Evolutionary conservation across 2,329 filamentous ascomycete species (phyloP).

Genomic region (Colletotrichum gloeosporioides): DNA sequence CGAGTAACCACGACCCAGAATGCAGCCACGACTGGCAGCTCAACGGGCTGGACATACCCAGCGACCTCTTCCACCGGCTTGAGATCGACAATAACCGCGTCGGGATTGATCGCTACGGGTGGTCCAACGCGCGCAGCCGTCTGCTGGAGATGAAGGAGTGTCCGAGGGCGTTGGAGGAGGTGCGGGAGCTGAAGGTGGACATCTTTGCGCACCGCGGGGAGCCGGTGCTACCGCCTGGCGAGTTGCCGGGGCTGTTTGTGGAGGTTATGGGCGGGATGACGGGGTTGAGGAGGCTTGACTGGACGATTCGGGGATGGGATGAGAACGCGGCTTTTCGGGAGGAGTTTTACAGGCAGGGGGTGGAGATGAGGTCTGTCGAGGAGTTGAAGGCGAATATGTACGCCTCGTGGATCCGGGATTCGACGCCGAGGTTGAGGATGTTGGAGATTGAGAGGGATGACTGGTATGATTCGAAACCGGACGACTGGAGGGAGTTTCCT

Average conservation of each 20-base stretch:
- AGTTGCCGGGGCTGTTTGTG: not conserved
- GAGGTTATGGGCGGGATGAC: not conserved
- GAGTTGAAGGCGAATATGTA: not conserved
- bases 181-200: not conserved
- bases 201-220: not conserved
- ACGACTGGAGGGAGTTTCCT: not conserved
- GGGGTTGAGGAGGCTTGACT: not conserved
- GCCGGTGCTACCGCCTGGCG: not conserved
- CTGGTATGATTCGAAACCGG: not conserved
- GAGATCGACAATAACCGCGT: not conserved
- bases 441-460: not conserved
- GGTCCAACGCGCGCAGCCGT: not conserved
- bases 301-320: not conserved
- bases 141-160: not conserved
- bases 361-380: not conserved
- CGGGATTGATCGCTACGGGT: not conserved
- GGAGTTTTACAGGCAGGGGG: not conserved
- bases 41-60: accelerated
- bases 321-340: not conserved
- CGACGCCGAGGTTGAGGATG: not conserved
- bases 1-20: not conserved
- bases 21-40: not conserved
- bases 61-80: not conserved
- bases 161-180: not conserved
- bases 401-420: not conserved